A percentile compares a stretch with the other conserved stretches of the same genome.
Evolutionary conservation across 306 rosid species (phyloP).

Genomic region (Begonia loranthoides): DNA sequence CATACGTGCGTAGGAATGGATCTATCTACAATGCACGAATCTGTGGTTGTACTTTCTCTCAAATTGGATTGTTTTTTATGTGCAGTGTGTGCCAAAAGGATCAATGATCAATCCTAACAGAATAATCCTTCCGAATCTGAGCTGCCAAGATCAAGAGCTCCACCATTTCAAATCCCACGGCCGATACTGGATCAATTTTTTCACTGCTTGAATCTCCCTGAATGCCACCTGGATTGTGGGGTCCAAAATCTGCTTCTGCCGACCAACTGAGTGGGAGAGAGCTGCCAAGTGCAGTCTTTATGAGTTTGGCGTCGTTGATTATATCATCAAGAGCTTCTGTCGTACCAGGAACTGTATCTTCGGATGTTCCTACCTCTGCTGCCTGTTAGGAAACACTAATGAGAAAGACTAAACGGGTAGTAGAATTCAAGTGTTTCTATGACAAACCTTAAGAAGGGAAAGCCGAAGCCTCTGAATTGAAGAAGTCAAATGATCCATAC

Average conservation of each 20-base stretch:
- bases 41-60: not conserved
- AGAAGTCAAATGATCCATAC: conserved; percentile 58
- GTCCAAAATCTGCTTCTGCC: conserved; percentile 35
- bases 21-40: not conserved
- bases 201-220: conserved; percentile 25
- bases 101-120: conserved; percentile 15
- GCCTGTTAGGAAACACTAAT: conserved; percentile 25
- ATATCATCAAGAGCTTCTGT: conserved; percentile 38
- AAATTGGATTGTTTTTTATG: not conserved
- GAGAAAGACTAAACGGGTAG: too few relatives aligned
- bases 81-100: not conserved
- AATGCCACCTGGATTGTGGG: conserved; percentile 15
- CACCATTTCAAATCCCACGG: conserved; percentile 94
- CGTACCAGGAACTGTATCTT: conserved; percentile 23
- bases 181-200: conserved; percentile 62
- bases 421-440: too few relatives aligned
- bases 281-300: conserved; percentile 89
- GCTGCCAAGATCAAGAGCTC: conserved; percentile 78
- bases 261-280: conserved; percentile 86
- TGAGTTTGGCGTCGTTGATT: conserved; percentile 57
- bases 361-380: conserved; percentile 30
- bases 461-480: conserved; percentile 74
- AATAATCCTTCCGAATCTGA: conserved; percentile 39
- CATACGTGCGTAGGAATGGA: too few relatives aligned
- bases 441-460: conserved; percentile 51